Conservation (phyloP, 306 rosid species). For the Pachyrhizus erosus region DNA sequence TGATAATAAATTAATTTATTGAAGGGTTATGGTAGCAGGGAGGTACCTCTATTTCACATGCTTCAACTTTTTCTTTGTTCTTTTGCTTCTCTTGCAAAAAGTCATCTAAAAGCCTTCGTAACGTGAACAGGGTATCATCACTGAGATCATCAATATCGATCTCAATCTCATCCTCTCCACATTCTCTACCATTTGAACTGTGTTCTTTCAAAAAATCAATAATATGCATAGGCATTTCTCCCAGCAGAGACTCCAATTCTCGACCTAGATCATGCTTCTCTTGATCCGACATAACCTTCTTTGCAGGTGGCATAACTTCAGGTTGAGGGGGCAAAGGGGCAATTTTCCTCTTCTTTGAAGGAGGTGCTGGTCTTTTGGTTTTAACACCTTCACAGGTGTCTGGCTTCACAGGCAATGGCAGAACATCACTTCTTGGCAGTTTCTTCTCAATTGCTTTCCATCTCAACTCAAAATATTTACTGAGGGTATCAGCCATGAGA, state of each 20-base stretch:
- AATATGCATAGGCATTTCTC: slow-evolving; percentile 73
- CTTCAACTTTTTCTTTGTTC: slow-evolving; percentile 58
- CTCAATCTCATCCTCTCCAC: slow-evolving; percentile 84
- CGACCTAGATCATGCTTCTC: slow-evolving; percentile 68
- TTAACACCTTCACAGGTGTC: slow-evolving; percentile 45
- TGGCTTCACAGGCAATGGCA: slow-evolving; percentile 50
- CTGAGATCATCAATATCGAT: slow-evolving; percentile 81
- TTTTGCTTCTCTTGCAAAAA: slow-evolving; percentile 63
- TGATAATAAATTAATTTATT: slow-evolving; percentile 26
- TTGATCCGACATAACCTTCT: slow-evolving; percentile 64
- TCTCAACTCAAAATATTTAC: slow-evolving; percentile 72
- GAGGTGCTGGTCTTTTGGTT: slow-evolving; percentile 55
- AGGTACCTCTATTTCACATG: slow-evolving; percentile 81
- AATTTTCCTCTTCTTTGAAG: slow-evolving; percentile 71
- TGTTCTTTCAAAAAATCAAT: slow-evolving; percentile 77
- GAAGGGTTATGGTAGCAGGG: slow-evolving; percentile 22
- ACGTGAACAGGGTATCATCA: slow-evolving; percentile 69
- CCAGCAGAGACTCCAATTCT: slow-evolving; percentile 74
- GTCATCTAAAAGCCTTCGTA: slow-evolving; percentile 75
- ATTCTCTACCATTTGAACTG: slow-evolving; percentile 69
- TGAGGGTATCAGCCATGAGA: slow-evolving; percentile 72
- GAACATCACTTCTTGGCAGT: slow-evolving; percentile 55
- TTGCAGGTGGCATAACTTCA: slow-evolving; percentile 60
- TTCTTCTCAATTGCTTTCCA: slow-evolving; percentile 85
- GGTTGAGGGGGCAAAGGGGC: slow-evolving; percentile 52